Percentiles rank a stretch among this genome's conserved stretches.
phyloP scores from a whole-genome alignment of 371 early-diverging fungal species.

The Mucor sp. region DNA sequence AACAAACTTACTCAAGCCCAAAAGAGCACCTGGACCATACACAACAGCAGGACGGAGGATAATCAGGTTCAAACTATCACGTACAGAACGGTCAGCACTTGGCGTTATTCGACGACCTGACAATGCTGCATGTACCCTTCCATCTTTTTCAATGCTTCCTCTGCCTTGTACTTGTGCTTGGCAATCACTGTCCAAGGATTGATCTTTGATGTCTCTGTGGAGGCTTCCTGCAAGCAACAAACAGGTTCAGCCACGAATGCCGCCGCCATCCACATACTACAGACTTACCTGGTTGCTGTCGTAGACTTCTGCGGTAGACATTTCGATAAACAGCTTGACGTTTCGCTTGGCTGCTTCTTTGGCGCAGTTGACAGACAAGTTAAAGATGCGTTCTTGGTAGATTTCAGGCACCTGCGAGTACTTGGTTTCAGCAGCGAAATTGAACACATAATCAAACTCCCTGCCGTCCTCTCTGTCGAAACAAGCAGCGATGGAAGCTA shows the following conservation, averaged over 20 bases:
- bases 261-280: neutral
- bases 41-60: constrained; percentile 90
- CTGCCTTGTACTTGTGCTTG: constrained; percentile 78
- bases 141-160: constrained; percentile 72
- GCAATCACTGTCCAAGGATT: constrained; percentile 88
- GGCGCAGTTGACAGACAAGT: constrained; percentile 73
- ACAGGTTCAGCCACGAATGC: neutral
- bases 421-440: constrained; percentile 91
- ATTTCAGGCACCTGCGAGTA: constrained; percentile 84
- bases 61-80: constrained; percentile 67
- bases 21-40: constrained; percentile 82
- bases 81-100: neutral
- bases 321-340: constrained; percentile 75
- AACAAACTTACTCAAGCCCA: constrained; percentile 68
- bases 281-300: constrained; percentile 70
- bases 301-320: constrained; percentile 91
- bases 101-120: no score
- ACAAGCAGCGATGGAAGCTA: constrained; percentile 72
- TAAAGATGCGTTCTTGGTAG: constrained; percentile 84
- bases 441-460: constrained; percentile 87
- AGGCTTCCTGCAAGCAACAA: constrained; percentile 57
- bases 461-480: constrained; percentile 69
- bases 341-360: constrained; percentile 81
- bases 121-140: constrained; percentile 28
- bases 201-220: constrained; percentile 70